These are phyloP conservation scores for Paulownia fortunei DNA, from an alignment of 257 asterid species.

Conservation along the genomic window DNA sequence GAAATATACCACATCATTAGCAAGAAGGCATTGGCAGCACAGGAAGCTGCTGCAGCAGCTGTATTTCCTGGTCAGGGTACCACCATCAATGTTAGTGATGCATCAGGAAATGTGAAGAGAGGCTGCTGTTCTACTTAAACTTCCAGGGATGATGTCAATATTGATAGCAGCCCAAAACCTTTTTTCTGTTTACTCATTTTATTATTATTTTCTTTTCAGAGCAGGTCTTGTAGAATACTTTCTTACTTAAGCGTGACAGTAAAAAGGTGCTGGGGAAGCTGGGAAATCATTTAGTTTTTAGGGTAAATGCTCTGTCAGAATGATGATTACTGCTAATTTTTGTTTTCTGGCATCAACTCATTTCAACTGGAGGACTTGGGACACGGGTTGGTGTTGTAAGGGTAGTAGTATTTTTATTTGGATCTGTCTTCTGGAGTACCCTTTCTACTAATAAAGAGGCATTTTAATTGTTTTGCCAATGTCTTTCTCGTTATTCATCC, in stretches of 20 bases:
- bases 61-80: constrained; percentile 71
- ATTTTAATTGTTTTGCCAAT: background rate
- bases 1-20: constrained; percentile 72
- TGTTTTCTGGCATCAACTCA: background rate
- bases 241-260: constrained; percentile 21
- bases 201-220: constrained; percentile 24
- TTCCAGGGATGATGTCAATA: constrained; percentile 21
- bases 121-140: constrained; percentile 71
- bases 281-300: constrained; percentile 13
- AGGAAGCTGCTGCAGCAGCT: constrained; percentile 65
- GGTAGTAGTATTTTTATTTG: background rate
- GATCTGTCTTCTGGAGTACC: background rate
- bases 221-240: constrained; percentile 34
- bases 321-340: constrained; percentile 27
- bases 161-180: constrained; percentile 36
- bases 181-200: constrained; percentile 25
- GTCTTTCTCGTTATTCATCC: background rate
- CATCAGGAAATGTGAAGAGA: constrained; percentile 53
- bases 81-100: constrained; percentile 64
- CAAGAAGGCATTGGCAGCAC: constrained; percentile 90
- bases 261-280: constrained; percentile 11
- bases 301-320: constrained; percentile 19
- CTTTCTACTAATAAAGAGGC: background rate
- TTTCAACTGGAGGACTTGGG: background rate
- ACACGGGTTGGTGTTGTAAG: background rate